Conservation (phyloP, 2,329 filamentous ascomycete genomes). For the Akanthomyces uredinophilus region DNA sequence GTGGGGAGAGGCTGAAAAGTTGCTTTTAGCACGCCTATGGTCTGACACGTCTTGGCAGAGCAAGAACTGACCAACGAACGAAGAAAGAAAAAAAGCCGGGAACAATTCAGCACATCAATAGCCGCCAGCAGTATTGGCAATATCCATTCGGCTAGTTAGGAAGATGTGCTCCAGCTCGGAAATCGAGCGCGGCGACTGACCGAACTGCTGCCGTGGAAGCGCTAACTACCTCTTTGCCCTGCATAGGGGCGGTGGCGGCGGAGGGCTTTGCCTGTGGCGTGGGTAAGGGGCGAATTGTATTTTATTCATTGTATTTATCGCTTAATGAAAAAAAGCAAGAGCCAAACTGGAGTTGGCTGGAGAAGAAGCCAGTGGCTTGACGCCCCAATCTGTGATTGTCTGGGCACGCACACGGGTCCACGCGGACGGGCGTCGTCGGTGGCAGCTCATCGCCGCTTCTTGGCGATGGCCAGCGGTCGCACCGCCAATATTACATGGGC, state of each 20-base stretch:
- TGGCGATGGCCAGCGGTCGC: neutral
- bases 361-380: neutral
- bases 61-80: neutral
- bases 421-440: neutral
- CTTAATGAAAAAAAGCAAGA: neutral
- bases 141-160: neutral
- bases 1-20: slow-evolving; percentile 1
- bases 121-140: neutral
- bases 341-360: too few relatives aligned
- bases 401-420: neutral
- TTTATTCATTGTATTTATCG: neutral
- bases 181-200: neutral
- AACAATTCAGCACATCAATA: slow-evolving; percentile 6
- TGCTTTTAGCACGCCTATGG: neutral
- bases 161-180: too few relatives aligned
- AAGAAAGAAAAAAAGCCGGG: slow-evolving; percentile 1
- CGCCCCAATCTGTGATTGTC: neutral
- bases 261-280: neutral
- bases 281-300: slow-evolving; percentile 4
- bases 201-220: neutral
- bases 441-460: too few relatives aligned
- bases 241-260: slow-evolving; percentile 1
- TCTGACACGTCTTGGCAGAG: slow-evolving; percentile 7
- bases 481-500: neutral
- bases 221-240: neutral